Conservation (phyloP, 169 alveolate genomes). For the Plasmodium chabaudi region DNA sequence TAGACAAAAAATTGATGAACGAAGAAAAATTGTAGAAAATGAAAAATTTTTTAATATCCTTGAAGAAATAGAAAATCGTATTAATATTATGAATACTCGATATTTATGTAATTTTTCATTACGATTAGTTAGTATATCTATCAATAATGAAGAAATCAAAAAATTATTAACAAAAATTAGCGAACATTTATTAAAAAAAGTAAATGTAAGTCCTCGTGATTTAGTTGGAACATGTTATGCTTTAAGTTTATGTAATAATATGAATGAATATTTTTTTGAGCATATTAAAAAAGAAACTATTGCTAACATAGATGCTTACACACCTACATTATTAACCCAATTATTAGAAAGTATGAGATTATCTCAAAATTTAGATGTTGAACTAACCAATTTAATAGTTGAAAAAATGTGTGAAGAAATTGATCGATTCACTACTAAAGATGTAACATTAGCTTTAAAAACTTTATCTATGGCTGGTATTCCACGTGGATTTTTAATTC, state of each 20-base stretch:
- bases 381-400: conserved; percentile 67
- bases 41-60: conserved; percentile 52
- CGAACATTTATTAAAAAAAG: conserved; percentile 58
- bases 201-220: conserved; percentile 75
- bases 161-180: conserved; percentile 70
- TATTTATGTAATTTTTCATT: conserved; percentile 65
- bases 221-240: conserved; percentile 75
- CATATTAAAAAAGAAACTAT: conserved; percentile 75
- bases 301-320: conserved; percentile 72
- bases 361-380: conserved; percentile 75
- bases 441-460: conserved; percentile 70
- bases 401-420: conserved; percentile 78
- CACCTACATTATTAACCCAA: conserved; percentile 77
- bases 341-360: conserved; percentile 76
- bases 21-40: conserved; percentile 59
- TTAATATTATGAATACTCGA: conserved; percentile 70
- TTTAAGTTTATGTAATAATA: conserved; percentile 69
- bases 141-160: conserved; percentile 70
- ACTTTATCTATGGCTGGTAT: conserved; percentile 77
- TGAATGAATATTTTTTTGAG: conserved; percentile 76
- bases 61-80: conserved; percentile 75
- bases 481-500: conserved; percentile 72
- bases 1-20: conserved; percentile 64
- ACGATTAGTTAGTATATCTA: conserved; percentile 64
- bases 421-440: conserved; percentile 74